Evolutionary conservation across 139 green algal genomes (phyloP).

Genomic region (Chlorella vulgaris): DNA sequence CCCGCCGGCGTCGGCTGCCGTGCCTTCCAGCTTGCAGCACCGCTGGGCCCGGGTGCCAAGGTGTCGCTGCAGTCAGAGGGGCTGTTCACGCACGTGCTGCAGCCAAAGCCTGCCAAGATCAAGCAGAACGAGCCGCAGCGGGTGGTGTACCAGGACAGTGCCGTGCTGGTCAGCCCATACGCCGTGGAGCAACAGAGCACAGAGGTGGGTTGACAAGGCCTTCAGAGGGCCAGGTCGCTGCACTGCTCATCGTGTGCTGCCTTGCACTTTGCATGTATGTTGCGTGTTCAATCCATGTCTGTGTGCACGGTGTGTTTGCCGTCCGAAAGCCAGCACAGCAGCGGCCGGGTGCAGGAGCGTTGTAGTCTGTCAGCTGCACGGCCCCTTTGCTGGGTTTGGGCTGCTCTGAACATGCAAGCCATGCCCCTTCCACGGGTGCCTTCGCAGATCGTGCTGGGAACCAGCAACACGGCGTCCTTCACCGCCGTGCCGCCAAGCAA

Average conservation of each 20-base stretch:
- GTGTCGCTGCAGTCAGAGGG: constrained; percentile 37
- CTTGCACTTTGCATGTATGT: too few relatives aligned
- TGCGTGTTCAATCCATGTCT: too few relatives aligned
- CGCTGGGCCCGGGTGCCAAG: background rate
- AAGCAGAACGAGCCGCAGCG: constrained; percentile 75
- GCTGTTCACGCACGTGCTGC: constrained; percentile 59
- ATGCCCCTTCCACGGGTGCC: too few relatives aligned
- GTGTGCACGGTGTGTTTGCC: too few relatives aligned
- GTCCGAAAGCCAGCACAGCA: too few relatives aligned
- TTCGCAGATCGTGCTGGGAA: constrained; percentile 40
- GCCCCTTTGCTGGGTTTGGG: too few relatives aligned
- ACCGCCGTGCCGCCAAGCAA: constrained; percentile 43
- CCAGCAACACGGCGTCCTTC: constrained; percentile 51
- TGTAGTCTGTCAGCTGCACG: background rate
- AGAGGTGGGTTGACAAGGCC: constrained; percentile 38
- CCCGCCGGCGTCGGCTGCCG: constrained; percentile 53
- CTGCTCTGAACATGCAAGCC: too few relatives aligned
- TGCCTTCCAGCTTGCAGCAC: constrained; percentile 34
- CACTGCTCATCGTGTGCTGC: too few relatives aligned
- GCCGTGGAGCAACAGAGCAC: constrained; percentile 57
- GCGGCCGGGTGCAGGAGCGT: too few relatives aligned
- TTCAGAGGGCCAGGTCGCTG: too few relatives aligned
- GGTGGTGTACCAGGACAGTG: constrained; percentile 66
- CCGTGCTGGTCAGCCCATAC: constrained; percentile 74
- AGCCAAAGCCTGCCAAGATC: constrained; percentile 64